These are phyloP conservation scores for Stropharia rugosoannulata DNA, from an alignment of 768 basidiomycete genomes.

Conservation along the genomic window DNA sequence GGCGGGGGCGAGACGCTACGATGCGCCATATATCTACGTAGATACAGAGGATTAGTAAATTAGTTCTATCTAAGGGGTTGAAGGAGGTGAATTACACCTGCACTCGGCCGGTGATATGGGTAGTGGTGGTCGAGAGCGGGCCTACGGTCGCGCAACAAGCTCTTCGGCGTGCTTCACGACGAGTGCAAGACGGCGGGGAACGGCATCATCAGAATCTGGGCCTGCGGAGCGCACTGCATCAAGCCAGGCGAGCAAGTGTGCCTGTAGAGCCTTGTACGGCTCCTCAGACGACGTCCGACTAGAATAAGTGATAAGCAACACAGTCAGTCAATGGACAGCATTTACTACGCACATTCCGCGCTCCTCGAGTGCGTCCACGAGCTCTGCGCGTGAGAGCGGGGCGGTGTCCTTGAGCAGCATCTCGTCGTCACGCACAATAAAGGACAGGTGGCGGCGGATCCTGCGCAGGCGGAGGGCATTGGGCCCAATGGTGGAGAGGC, in stretches of 20 bases:
- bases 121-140: too few relatives aligned
- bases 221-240: background rate
- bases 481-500: slow-evolving; percentile 44
- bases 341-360: slow-evolving; percentile 61
- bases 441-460: slow-evolving; percentile 39
- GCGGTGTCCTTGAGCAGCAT: slow-evolving; percentile 52
- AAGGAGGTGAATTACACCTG: too few relatives aligned
- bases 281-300: slow-evolving; percentile 33
- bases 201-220: background rate
- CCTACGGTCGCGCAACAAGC: too few relatives aligned
- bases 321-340: background rate
- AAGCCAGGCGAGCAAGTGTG: slow-evolving; percentile 66
- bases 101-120: too few relatives aligned
- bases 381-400: slow-evolving; percentile 51
- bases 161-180: background rate
- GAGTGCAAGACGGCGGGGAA: slow-evolving; percentile 1
- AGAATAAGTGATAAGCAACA: background rate
- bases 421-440: slow-evolving; percentile 61
- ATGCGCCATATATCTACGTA: too few relatives aligned
- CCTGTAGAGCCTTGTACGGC: slow-evolving; percentile 42
- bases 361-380: slow-evolving; percentile 68
- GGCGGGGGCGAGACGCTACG: too few relatives aligned
- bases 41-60: too few relatives aligned
- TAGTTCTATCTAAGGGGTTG: too few relatives aligned
- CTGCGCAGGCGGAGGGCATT: slow-evolving; percentile 42